These are phyloP conservation scores for Nicotiana obtusifolia DNA, from an alignment of 257 asterid species.

Conservation along the genomic window DNA sequence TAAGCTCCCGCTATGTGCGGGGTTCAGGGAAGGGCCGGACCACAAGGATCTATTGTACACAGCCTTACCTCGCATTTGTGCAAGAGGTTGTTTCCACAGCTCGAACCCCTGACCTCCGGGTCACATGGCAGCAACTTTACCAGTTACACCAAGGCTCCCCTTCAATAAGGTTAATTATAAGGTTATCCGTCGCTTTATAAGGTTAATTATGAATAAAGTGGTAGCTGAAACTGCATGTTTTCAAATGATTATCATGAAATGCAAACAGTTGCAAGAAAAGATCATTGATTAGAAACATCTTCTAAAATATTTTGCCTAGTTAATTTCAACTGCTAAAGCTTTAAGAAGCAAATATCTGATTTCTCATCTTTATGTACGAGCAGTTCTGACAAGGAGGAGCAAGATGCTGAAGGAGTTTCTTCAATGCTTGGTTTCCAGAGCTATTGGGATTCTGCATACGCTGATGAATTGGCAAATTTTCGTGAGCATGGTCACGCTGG, in stretches of 20 bases:
- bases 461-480: constrained; percentile 81
- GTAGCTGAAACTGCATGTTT: neutral
- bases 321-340: neutral
- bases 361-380: neutral
- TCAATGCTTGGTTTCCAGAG: constrained; percentile 94
- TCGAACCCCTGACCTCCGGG: no score
- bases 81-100: no score
- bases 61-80: no score
- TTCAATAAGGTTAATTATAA: no score
- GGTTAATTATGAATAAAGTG: neutral
- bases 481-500: constrained; percentile 95
- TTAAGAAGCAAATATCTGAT: neutral
- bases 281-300: constrained; percentile 1
- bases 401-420: constrained; percentile 63
- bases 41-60: no score
- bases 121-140: no score
- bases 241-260: neutral
- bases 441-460: constrained; percentile 90
- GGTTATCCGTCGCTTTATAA: no score
- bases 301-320: neutral
- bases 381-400: constrained; percentile 96
- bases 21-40: no score
- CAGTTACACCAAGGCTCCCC: no score
- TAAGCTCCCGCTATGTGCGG: no score
- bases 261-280: neutral